Base-by-base conservation (phyloP, 306 rosid species). In the Cucumis cinereus region DNA sequence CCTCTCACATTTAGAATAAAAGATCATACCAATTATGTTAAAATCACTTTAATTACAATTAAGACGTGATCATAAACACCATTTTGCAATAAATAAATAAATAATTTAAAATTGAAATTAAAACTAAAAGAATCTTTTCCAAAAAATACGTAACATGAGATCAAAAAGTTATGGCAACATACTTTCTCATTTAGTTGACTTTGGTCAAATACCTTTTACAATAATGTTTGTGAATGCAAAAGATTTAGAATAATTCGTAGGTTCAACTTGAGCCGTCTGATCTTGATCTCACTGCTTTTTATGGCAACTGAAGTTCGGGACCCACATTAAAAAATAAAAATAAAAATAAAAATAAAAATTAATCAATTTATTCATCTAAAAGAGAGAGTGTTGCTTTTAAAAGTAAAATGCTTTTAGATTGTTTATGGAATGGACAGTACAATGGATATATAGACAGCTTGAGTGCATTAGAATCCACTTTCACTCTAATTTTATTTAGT, bases 361-460 rank as follows among this genome's bases (percentile, higher is more conserved):
- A n/a, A n/a, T 2, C 2, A 33, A 40, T 67, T 10, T 19, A 35
- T 66, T 36, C 10, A 66, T 38, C 0, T 19, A 9, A 36, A 36
- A 36, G 7, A 63, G 47, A 3, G 2, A 41, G 47, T 9, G 11
- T 3, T 49, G 60, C 59, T 86, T 87, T 91, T 81, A 66, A 91
- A 89, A 89, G 92, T 83, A 20, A 53, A 77, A 4, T 79, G 77
- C 92, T 87, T 88, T 89, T 79, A 81, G 82, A 80, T 84, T 80
- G 85, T 83, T 84, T 82, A 81, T 78, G 81, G 69, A 74, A 77
- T 78, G 82, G 82, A 74, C 71, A 77, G 86, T 86, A 85, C 75
- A 63, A 36, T 78, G 89, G 82, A 80, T 75, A 79, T 81, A 78
- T 86, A 70, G 93, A 85, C 90, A 76, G 71, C 72, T 61, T 75